Base-by-base conservation (phyloP, 371 early-diverging fungal species). In the Syncephalastrum racemosum region DNA sequence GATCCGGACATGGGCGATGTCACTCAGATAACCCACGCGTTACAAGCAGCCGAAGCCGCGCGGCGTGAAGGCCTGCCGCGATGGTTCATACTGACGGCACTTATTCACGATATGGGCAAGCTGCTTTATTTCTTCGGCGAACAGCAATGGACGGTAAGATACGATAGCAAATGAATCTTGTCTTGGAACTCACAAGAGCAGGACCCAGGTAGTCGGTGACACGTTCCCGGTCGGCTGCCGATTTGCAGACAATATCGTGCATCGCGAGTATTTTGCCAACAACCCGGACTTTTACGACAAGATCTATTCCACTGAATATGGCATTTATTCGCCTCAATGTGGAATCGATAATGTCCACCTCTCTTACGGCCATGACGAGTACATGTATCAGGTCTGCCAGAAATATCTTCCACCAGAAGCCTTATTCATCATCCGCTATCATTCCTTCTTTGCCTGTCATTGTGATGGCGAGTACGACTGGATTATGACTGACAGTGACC, bases 71-170 rank as follows among this genome's bases (percentile, higher is more conserved):
- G 55, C 6, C 80, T 71, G 25, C 83, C 85, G 24, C 56, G 72
- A 7, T 84, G 84, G 85, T 60, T 85, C 65, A 57, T 77, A 23
- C 58, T 85, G 23, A 71, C 70, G n/a, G 67, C 75, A 16, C 56
- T 85, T 27, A 83, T 85, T 19, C 85, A 85, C 60, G 85, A 85
- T 59, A 59, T 82, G 13, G 85, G 85, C 13, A 85, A 85, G 59
- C 70, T 80, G 39, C 53, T 85, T 7, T 70, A 66, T 46, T 71
- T 81, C 31, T 54, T 71, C 19, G 80, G 77, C 7, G 82, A 77
- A 25, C 73, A 70, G 15, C 85, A 84, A 58, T 84, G 82, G 82
- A 67, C 78, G 39, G 83, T 82, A 62, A 50, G n/a, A 6, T 47
- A 12, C 7, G 45, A 16, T 4, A 12, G n/a, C 15, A 3, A 20